phyloP scores from a whole-genome alignment of 2,329 filamentous ascomycete species.

The Cytospora piceae region DNA sequence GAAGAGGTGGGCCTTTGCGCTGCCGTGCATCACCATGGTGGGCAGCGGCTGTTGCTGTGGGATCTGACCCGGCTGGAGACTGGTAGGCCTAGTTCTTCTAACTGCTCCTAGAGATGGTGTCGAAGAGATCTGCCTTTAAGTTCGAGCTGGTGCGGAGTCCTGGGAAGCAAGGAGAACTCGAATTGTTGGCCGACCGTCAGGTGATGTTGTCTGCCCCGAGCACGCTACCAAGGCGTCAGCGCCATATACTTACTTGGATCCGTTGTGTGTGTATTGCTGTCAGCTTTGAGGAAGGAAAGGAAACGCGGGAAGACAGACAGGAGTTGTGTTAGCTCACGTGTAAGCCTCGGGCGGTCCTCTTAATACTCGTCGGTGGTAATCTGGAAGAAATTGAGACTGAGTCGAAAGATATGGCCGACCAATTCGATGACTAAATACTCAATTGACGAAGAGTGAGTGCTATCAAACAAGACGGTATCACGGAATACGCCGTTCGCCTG shows the following conservation, averaged over 20 bases:
- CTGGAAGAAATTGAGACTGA: not conserved
- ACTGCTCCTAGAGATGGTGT: not conserved
- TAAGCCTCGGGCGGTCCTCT: not conserved
- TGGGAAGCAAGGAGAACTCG: not conserved
- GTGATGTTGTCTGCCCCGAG: not conserved
- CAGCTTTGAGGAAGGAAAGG: not conserved
- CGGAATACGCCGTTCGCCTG: not conserved
- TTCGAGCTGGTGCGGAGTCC: not conserved
- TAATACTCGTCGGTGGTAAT: not conserved
- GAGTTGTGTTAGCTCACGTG: not conserved
- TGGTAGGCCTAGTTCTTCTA: not conserved
- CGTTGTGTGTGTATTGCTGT: not conserved
- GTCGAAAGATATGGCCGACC: not conserved
- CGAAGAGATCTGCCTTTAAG: not conserved
- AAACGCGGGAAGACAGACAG: not conserved
- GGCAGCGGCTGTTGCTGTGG: constrained; percentile 3
- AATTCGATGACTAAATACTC: constrained; percentile 13
- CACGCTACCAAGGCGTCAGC: not conserved
- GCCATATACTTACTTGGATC: not conserved
- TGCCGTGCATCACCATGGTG: constrained; percentile 12
- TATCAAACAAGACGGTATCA: not conserved
- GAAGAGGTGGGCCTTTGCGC: constrained; percentile 44
- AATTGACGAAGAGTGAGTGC: not conserved
- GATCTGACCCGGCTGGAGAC: not conserved
- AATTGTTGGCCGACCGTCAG: too few relatives aligned